Percentiles rank a stretch among this genome's conserved stretches.
Conservation (phyloP, 148 eudicot genomes). For the Vaccinium corymbosum region DNA sequence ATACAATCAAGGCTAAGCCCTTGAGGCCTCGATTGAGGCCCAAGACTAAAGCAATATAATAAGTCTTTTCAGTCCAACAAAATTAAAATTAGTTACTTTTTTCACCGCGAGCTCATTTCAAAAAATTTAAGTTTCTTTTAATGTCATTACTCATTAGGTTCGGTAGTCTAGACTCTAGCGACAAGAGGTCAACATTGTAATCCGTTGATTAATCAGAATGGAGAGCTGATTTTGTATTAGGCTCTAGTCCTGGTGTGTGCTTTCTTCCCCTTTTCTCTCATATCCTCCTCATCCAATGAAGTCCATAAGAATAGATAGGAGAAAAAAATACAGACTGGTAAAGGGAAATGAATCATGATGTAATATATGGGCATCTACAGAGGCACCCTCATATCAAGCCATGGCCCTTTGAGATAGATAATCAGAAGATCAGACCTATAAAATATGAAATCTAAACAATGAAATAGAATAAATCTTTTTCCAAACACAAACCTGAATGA, state of each 20-base stretch:
- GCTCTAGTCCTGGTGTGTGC: not conserved
- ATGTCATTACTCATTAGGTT: not conserved
- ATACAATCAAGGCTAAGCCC: not conserved
- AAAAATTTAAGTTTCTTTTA: not conserved
- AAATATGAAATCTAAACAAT: not conserved
- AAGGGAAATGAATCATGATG: not conserved
- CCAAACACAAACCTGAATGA: constrained; percentile 63
- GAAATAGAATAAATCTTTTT: not conserved
- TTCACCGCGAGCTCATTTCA: not conserved
- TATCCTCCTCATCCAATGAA: not conserved
- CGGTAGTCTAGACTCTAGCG: not conserved
- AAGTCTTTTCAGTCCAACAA: not conserved
- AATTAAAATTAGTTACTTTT: not conserved
- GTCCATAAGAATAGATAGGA: not conserved
- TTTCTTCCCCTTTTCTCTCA: not conserved
- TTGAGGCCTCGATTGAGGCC: not conserved
- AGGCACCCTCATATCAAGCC: not conserved
- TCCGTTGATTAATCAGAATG: not conserved
- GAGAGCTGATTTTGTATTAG: not conserved
- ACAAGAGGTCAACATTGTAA: not conserved
- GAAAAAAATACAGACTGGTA: not conserved
- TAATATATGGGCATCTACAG: not conserved
- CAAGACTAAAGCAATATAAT: too few species aligned
- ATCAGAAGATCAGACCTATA: not conserved
- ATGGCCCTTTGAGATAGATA: not conserved